Conservation (phyloP, 208 protist genomes). For the Crithidia acanthocephali region DNA sequence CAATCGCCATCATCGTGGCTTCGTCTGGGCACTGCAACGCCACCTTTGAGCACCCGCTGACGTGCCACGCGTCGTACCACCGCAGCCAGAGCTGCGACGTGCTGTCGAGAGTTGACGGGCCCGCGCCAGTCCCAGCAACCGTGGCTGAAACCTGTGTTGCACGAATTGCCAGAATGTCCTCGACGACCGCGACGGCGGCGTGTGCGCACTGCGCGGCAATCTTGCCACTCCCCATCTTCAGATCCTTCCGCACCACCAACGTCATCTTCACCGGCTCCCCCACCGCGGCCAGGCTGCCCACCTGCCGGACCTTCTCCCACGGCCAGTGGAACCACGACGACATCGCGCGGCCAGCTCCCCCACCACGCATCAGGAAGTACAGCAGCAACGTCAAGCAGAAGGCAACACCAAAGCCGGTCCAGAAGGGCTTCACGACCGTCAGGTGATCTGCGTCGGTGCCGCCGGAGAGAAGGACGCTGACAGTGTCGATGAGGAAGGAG, state of each 20-base stretch:
- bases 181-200: conserved; percentile 90
- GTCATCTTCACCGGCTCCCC: conserved; percentile 91
- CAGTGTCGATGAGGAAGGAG: not conserved
- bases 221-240: conserved; percentile 97
- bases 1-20: conserved; percentile 58
- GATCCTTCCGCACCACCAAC: conserved; percentile 93
- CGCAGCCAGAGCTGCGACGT: conserved; percentile 39
- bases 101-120: not conserved
- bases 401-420: conserved; percentile 5
- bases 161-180: conserved; percentile 46
- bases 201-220: conserved; percentile 96
- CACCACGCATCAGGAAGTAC: not conserved
- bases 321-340: conserved; percentile 20
- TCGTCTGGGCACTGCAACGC: conserved; percentile 83
- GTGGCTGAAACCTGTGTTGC: not conserved
- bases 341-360: not conserved
- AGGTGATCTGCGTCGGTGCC: not conserved
- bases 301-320: conserved; percentile 11
- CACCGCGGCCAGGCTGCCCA: conserved; percentile 20
- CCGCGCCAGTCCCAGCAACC: no score
- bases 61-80: conserved; percentile 81
- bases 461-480: conserved; percentile 1
- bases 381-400: conserved; percentile 19
- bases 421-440: conserved; percentile 11
- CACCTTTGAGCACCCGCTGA: conserved; percentile 78